Percentiles rank a stretch among this genome's conserved stretches.
Evolutionary conservation across 164 flowering plant genomes (phyloP).

Genomic region (Nymphaea colorata): DNA sequence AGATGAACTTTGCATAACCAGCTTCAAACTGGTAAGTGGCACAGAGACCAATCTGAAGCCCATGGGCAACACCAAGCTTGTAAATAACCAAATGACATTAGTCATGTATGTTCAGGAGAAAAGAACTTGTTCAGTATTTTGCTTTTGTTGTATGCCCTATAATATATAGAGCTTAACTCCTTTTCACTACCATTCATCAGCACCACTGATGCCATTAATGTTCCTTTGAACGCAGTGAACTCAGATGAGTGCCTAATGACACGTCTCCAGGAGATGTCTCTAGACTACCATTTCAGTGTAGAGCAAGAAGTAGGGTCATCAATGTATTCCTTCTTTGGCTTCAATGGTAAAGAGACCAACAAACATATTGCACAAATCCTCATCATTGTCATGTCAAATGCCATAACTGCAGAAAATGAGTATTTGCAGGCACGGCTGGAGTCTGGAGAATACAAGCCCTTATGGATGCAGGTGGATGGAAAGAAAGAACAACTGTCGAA

Average conservation of each 20-base stretch:
- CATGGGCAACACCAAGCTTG: too few relatives aligned
- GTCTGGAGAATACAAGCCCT: constrained; percentile 59
- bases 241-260: constrained; percentile 64
- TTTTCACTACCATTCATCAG: neutral
- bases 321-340: constrained; percentile 56
- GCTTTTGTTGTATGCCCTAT: too few relatives aligned
- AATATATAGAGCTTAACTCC: too few relatives aligned
- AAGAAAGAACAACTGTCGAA: constrained; percentile 67
- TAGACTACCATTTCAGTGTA: constrained; percentile 58
- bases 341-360: constrained; percentile 35
- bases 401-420: neutral
- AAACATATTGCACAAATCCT: neutral
- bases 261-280: constrained; percentile 59
- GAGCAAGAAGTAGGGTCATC: constrained; percentile 79
- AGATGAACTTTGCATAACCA: too few relatives aligned
- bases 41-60: too few relatives aligned
- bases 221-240: constrained; percentile 24
- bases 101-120: too few relatives aligned
- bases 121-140: too few relatives aligned
- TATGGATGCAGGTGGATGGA: constrained; percentile 73
- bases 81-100: too few relatives aligned
- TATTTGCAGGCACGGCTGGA: constrained; percentile 55
- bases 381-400: neutral
- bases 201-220: neutral
- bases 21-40: too few relatives aligned